Base-by-base conservation (phyloP, 768 basidiomycete species). In the Trametes gibbosa region DNA sequence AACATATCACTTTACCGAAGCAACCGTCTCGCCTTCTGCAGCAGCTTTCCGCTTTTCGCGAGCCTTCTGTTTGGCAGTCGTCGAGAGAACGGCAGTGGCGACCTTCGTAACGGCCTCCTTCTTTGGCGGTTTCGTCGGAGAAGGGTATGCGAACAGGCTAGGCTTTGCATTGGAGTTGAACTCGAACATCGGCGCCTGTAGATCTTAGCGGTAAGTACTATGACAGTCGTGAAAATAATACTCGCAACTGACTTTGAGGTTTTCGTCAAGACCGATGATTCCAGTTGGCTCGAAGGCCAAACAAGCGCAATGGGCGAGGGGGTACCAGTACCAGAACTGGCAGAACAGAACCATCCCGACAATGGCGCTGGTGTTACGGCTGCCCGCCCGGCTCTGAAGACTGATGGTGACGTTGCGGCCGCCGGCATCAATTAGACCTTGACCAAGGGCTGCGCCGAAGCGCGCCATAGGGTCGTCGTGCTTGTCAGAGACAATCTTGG, bases 291-390 rank as follows among this genome's bases (percentile, higher is more conserved):
- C 89, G 73, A 99, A 98, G 2, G 95, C 89, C 63, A 99, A 76
- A 66, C 89, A 90, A 16, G 91, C 89, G 62, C 90, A 94, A 68
- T 98, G 95, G 14, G 95, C 94, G 25, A 98, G 78, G 34, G 97
- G 97, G 75, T 95, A 99, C 97, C 97, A 99, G 72, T 98, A 98
- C 97, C 97, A 99, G 76, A 99, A 98, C 73, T 99, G 97, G 68
- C 91, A 92, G 78, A 99, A 99, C 70, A 99, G 75, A 17, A 90
- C 86, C 90, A 98, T 95, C n/a, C 97, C 97, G 34, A 98, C 93
- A 63, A 98, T 92, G 2, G 96, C 94, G 47, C 83, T 91, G 65
- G 95, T 95, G 71, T 98, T 96, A 64, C 84, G 83, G 64, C 89
- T 95, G 9, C 97, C 97, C 1, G 93, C 93, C 59, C 92, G 85